Evolutionary conservation across 768 basidiomycete genomes (phyloP), one percentile per base, ranked within the genome.

Genomic region (Naganishia vaughanmartiniae): DNA sequence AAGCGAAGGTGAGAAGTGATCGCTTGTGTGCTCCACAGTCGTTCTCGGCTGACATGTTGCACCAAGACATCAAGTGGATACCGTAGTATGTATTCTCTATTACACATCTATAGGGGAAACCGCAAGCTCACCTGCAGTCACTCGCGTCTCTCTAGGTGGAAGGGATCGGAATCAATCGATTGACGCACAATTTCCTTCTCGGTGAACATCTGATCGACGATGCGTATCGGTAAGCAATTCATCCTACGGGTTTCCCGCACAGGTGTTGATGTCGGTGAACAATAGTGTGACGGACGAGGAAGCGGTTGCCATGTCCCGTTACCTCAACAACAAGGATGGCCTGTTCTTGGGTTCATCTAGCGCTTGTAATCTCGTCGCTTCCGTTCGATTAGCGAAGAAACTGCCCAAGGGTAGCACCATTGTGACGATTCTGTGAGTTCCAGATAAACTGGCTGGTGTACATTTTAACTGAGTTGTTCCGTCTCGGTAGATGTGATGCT

Each of bases 301-400:
- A 81, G 95, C 95, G 0, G 92, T 98, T 26, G 87, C 90, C 10
- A 98, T 98, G 95, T 90, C 93, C 0, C 88, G 94, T 12, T 93
- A 93, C 78, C 86, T 99, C 24, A 92, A 96, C 4, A 84, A 89
- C 60, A 84, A 91, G 67, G 95, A 98, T 74, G 96, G 96, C 0
- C 83, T 99, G 31, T 98, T 94, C 83, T 84, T 98, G 33, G 96
- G 96, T 17, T 97, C 94, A 0, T 95, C 92, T 71, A 94, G 92
- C 76, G 95, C 96, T 0, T 94, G 93, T 78, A 99, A 98, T 77
- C 85, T 99, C 46, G 87, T 96, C n/a, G 91, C 95, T 1, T 92
- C 91, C 74, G 85, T 96, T 55, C 89, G 90, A 75, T 83, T 94
- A 19, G 88, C 86, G 2, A 88, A 87, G 74, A 86, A 86, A 76